phyloP scores from a whole-genome alignment of 108 stramenopile species.

The Nannochloropsis gaditana region DNA sequence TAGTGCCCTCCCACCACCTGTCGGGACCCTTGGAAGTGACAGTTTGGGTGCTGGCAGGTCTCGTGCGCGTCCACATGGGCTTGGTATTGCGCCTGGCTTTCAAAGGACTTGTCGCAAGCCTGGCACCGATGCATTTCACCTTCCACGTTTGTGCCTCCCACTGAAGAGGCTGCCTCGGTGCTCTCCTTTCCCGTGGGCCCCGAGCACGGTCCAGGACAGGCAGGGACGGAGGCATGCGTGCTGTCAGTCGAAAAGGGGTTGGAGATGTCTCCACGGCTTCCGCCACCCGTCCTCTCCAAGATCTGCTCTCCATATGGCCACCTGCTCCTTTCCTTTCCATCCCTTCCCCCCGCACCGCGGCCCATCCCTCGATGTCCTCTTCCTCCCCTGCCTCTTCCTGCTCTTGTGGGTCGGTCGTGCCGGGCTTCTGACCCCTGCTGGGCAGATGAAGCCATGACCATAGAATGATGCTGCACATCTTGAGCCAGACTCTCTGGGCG shows the following conservation, averaged over 20 bases:
- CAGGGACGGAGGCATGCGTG: not conserved
- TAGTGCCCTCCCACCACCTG: constrained; percentile 27
- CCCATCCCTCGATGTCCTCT: not conserved
- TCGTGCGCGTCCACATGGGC: constrained; percentile 26
- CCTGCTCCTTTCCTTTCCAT: not conserved
- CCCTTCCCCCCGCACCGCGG: not conserved
- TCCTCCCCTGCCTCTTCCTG: not conserved
- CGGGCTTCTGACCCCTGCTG: no score
- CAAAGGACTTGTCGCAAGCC: not conserved
- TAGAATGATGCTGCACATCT: no score
- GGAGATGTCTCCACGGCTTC: not conserved
- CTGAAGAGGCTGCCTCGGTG: not conserved
- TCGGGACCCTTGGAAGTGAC: constrained; percentile 23
- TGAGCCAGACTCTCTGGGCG: no score
- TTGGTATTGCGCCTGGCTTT: not conserved
- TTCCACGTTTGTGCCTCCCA: not conserved
- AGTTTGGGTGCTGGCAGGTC: constrained; percentile 18
- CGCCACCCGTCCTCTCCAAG: not conserved
- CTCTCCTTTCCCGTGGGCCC: not conserved
- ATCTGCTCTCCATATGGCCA: not conserved
- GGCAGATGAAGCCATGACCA: no score
- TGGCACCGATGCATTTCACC: not conserved
- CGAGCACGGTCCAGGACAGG: not conserved
- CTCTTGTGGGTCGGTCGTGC: no score
- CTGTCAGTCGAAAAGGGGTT: not conserved